These are phyloP conservation scores for Lachnellula hyalina DNA, from an alignment of 2,329 filamentous ascomycete species.

Conservation along the genomic window DNA sequence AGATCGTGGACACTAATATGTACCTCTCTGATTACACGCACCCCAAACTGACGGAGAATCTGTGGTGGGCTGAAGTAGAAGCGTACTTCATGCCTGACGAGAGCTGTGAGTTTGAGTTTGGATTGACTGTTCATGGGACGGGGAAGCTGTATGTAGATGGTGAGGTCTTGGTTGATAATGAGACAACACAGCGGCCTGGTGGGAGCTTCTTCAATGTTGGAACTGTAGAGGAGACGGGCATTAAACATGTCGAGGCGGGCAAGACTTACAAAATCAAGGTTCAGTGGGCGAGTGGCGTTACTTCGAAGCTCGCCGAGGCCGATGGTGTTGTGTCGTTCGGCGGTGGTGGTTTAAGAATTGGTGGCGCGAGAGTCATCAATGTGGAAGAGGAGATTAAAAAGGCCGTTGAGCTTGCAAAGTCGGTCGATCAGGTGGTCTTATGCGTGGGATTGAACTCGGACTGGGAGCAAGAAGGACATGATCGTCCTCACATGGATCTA, in stretches of 20 bases:
- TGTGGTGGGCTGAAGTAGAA: conserved; percentile 34
- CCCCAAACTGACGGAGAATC: conserved; percentile 28
- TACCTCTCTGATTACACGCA: conserved; percentile 47
- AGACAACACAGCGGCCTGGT: conserved; percentile 23
- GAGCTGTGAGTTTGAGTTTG: conserved; percentile 25
- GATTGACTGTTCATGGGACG: conserved; percentile 26
- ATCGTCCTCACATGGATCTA: conserved; percentile 72
- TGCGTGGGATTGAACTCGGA: conserved; percentile 71
- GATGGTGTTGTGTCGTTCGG: conserved; percentile 41
- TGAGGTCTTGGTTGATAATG: conserved; percentile 32
- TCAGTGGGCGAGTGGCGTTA: conserved; percentile 49
- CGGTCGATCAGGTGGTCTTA: conserved; percentile 69
- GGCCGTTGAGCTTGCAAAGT: conserved; percentile 61
- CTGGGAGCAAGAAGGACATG: conserved; percentile 73
- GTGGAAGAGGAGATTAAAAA: conserved; percentile 55
- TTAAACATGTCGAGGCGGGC: conserved; percentile 13
- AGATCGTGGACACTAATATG: conserved; percentile 38
- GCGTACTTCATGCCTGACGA: conserved; percentile 21
- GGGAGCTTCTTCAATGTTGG: conserved; percentile 27
- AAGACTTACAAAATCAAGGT: conserved; percentile 24
- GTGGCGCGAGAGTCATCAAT: conserved; percentile 53
- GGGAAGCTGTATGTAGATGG: conserved; percentile 32
- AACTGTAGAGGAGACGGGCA: conserved; percentile 26
- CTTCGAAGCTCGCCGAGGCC: conserved; percentile 49
- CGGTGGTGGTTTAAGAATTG: conserved; percentile 57